Conservation (phyloP, 2,329 filamentous ascomycete species). For the Ramularia collo-cygni region DNA sequence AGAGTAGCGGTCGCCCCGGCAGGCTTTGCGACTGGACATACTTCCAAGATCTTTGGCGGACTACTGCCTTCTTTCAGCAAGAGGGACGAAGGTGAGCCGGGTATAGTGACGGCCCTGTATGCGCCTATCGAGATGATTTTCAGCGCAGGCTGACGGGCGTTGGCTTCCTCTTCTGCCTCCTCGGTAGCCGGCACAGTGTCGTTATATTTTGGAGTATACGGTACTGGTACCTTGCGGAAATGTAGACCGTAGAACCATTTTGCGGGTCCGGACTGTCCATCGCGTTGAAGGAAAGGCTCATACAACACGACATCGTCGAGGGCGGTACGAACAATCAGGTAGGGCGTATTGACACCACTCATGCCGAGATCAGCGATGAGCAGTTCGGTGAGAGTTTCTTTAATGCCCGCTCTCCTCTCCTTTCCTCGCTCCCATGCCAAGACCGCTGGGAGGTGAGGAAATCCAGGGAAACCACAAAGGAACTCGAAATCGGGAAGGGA, state of each 20-base stretch:
- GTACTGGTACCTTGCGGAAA: constrained; percentile 70
- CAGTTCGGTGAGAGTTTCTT: constrained; percentile 70
- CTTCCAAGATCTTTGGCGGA: constrained; percentile 54
- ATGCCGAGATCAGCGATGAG: constrained; percentile 82
- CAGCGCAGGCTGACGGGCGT: constrained; percentile 42
- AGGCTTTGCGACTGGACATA: constrained; percentile 1
- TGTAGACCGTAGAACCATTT: constrained; percentile 53
- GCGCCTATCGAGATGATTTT: constrained; percentile 61
- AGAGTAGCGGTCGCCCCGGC: constrained; percentile 35
- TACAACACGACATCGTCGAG: constrained; percentile 83
- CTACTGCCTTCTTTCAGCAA: constrained; percentile 76
- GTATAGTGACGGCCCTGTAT: constrained; percentile 75
- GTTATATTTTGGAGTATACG: constrained; percentile 54
- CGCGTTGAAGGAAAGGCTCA: constrained; percentile 74
- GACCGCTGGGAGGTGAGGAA: constrained; percentile 70
- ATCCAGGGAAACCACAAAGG: constrained; percentile 66
- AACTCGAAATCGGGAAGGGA: constrained; percentile 67
- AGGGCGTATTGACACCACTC: constrained; percentile 59
- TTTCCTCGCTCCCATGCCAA: constrained; percentile 62
- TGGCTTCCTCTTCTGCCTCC: constrained; percentile 44
- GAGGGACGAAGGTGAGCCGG: constrained; percentile 72
- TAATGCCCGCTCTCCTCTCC: constrained; percentile 61
- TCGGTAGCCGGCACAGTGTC: constrained; percentile 32
- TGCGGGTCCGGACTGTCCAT: no score
- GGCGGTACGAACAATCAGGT: constrained; percentile 72